Base-by-base conservation (phyloP, 2,329 filamentous ascomycete species). In the Diaporthe capsici region DNA sequence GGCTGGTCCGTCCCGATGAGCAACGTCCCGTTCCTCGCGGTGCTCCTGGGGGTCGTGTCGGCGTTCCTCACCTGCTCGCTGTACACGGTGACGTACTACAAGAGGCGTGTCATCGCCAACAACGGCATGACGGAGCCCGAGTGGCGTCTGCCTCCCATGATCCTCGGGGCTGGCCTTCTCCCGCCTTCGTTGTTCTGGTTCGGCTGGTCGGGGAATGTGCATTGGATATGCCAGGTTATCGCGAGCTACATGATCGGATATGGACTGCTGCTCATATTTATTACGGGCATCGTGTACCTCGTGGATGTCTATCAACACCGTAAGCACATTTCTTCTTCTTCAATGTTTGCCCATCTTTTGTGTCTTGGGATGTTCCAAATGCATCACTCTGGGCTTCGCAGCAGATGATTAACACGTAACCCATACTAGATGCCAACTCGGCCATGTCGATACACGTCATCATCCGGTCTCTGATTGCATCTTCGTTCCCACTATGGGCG, bases 111-210 rank as follows among this genome's bases (percentile, higher is more conserved):
- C 25, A 74, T 82, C n/a, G 78, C 80, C 10, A 78, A 82, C 44
- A 76, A 83, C 28, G 81, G 81, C 4, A 76, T 78, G 9, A 80
- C 82, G 12, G 78, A 84, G n/a, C 86, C 87, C 0, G 87, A 89
- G 78, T 85, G 85, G 47, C 83, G 87, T 2, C 82, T 89, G 1
- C 82, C 84, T 6, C 85, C 86, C 0, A 87, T 88, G 83, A 87
- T 90, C 31, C 78, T 87, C 2, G 87, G 85, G 8, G 80, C 84
- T 7, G 74, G 86, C 1, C 77, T 89, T 4, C 80, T 87, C 1
- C 85, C 87, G 2, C 81, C 84, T 12, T 86, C 87, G 1, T 81
- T 90, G 34, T 88, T 90, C 77, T 88, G 86, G 87, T 90, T 90
- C 76, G 87, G 85, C 0, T 90, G 87, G 88, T 88, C 87, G 0